These are phyloP conservation scores for Saccharomyces paradoxus DNA, from an alignment of 805 yeast genomes.

Conservation along the genomic window DNA sequence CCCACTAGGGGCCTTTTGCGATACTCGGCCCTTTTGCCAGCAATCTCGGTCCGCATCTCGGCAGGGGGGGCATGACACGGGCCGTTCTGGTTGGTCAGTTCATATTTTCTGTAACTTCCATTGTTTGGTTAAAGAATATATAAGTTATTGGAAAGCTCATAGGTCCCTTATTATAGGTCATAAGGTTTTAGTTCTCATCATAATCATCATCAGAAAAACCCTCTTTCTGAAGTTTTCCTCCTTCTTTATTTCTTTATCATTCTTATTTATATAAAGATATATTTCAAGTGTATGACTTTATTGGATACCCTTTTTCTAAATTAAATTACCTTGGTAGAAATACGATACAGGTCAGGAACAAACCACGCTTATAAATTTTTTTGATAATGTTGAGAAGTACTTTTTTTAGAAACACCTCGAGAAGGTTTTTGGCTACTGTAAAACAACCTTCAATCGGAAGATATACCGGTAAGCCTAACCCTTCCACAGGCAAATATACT, in stretches of 20 bases:
- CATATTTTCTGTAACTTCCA: background rate
- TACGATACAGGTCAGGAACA: background rate
- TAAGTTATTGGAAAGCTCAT: background rate
- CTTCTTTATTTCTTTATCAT: background rate
- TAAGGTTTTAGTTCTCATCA: background rate
- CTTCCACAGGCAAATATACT: conserved; percentile 73
- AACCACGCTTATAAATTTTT: background rate
- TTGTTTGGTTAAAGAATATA: background rate
- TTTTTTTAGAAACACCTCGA: conserved; percentile 4
- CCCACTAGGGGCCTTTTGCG: background rate
- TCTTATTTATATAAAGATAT: background rate
- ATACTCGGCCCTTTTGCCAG: background rate
- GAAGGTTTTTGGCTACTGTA: conserved; percentile 15
- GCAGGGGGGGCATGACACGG: background rate
- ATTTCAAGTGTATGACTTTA: background rate
- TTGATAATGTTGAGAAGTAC: conserved; percentile 7
- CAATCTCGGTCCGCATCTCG: background rate
- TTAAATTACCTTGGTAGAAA: background rate
- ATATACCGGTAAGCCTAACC: conserved; percentile 27
- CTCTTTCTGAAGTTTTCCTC: background rate
- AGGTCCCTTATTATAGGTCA: background rate
- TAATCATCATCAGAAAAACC: background rate
- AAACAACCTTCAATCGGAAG: conserved; percentile 30
- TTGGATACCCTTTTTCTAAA: background rate
- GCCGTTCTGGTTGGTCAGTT: background rate